Conservation (phyloP, 768 basidiomycete species). For the Russula earlei region DNA sequence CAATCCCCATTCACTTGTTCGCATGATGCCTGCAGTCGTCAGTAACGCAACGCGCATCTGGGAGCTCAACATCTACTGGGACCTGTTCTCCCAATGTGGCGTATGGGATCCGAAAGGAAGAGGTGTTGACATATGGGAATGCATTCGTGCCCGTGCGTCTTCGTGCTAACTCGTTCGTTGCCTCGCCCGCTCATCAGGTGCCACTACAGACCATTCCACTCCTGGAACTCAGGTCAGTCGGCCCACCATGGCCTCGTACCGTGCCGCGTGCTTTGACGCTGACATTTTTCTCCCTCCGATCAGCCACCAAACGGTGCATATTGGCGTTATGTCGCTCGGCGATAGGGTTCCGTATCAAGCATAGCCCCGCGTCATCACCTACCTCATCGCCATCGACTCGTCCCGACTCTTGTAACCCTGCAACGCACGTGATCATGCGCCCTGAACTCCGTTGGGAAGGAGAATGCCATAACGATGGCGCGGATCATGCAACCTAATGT, state of each 20-base stretch:
- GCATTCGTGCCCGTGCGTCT: conserved; percentile 55
- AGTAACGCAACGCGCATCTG: conserved; percentile 61
- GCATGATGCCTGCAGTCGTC: conserved; percentile 38
- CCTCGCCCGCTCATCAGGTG: conserved; percentile 3
- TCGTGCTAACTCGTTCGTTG: not conserved
- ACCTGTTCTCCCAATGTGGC: conserved; percentile 55
- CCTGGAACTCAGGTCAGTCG: conserved; percentile 35
- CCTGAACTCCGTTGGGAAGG: conserved; percentile 3
- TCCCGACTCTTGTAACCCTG: conserved; percentile 10
- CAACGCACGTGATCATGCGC: conserved; percentile 12
- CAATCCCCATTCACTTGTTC: not conserved
- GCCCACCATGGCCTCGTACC: not conserved
- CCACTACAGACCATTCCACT: conserved; percentile 48
- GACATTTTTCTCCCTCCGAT: conserved; percentile 4
- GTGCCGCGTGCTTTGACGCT: not conserved
- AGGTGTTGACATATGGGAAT: conserved; percentile 71
- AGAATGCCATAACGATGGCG: conserved; percentile 10
- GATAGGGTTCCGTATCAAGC: conserved; percentile 23
- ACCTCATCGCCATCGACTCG: not conserved
- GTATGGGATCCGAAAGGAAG: conserved; percentile 59
- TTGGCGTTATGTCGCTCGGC: conserved; percentile 41
- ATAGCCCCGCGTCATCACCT: conserved; percentile 7
- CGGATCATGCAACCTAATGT: conserved; percentile 15
- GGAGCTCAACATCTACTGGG: conserved; percentile 61
- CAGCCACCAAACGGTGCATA: conserved; percentile 37